Base-by-base conservation (phyloP, 2,329 filamentous ascomycete genomes). In the Fusarium sp. region DNA sequence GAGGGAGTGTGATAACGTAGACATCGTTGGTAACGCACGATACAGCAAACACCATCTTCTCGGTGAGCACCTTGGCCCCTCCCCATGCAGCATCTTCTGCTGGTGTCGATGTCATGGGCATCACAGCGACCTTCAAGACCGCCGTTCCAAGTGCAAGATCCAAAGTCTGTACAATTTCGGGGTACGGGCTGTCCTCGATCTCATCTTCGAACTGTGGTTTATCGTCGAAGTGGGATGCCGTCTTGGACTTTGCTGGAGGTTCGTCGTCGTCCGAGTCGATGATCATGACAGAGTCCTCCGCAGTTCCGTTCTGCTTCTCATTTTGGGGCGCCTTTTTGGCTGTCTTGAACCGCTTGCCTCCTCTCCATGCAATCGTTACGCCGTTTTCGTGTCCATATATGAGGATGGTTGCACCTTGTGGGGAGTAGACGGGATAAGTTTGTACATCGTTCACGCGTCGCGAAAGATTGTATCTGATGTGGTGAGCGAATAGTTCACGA, bases 361-460 rank as follows among this genome's bases (percentile, higher is more conserved):
- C 89, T 42, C 88, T 85, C 89, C 89, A 91, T 24, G 88, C 77
- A 38, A 91, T 73, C 5, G 85, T 88, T 42, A 90, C 78, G 44
- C 89, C 89, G 76, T 86, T 88, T 62, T 90, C 87, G 71, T 91
- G 88, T 45, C 87, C 88, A 72, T 90, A 90, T 44, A 91, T 78
- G 26, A 91, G 76, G 73, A 91, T 85, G 4, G 85, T 88, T 8
- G 89, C 89, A 36, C 89, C 89, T 73, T 91, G 89, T 3, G 88
- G 84, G 2, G 89, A 90, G 60, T 84, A 82, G 18, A 89, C 81
- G 1, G 89, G 89, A 72, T 91, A 91, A 6, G 84, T 84, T 70
- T 89, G 87, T 50, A 89, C 83, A 72, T 88, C 82, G 76, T 90
- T 83, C 48, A 90, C 81, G 62, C 88, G 87, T 63, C 86, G 83